Base-by-base conservation (phyloP, 805 yeast genomes). In the Pichia cabralensis region DNA sequence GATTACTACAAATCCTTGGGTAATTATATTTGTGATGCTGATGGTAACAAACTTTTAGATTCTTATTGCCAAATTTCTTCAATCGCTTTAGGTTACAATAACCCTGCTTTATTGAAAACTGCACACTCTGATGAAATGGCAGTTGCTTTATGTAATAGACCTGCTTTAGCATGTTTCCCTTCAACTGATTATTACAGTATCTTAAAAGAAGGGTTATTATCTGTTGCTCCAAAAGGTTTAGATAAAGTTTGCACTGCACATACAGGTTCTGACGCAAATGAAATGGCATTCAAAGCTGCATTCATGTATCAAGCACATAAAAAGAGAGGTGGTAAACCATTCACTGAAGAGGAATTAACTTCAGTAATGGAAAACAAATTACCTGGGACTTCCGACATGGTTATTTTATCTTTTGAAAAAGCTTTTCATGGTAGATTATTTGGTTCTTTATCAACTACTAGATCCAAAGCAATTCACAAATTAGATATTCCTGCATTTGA, bases 31-130 rank as follows among this genome's bases (percentile, higher is more conserved):
- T 69, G 61, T 32, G 83, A 77, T 53, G 78, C 67, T 12, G 83
- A 77, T 50, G 81, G 80, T 7, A 77, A 77, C 55, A 48, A 57
- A 3, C 67, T 56, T 45, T 62, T 77, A 47, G 84, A 77, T 55
- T 69, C 76, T 12, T 77, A 76, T 45, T 80, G 81, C n/a, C 84
- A 76, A 53, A 76, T 76, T 45, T 73, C 84, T 4, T 76, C 82
- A 2, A 75, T 76, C 45, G 80, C 82, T 3, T 58, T 76, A 45
- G 83, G 84, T 35, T 76, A 76, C 64, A 76, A 76, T 56, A 76
- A 76, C 56, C 82, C 83, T 2, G 76, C 67, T 19, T 61, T 76
- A 47, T 62, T 70, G 34, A 65, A 66, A 46, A 65, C 70, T 31
- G 76, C 83, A n/a, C 64, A 65, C 42, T 67, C 79, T 6, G 69